Evolutionary conservation across 805 yeast genomes (phyloP), one percentile per base, ranked within the genome.

Genomic region (Candida ascalaphidarum): DNA sequence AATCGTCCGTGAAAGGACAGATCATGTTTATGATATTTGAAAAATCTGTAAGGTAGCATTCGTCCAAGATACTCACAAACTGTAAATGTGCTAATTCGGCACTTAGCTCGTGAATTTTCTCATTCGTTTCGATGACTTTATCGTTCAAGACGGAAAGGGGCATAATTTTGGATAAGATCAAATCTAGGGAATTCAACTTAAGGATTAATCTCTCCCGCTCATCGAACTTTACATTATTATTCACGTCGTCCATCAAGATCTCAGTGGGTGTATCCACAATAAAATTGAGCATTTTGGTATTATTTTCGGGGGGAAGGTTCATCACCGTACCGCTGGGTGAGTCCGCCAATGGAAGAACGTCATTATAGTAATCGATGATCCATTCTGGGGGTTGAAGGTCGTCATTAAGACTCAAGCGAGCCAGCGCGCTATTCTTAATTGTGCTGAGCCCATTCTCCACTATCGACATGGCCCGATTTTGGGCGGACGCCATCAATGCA

Each of bases 311-410:
- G 4, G 57, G 39, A 20, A 74, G 45, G 15, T 59, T 59, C 37
- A 79, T 44, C 7, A 76, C 46, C 3, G 67, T 56, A 5, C 48
- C 48, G 7, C 59, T 41, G 17, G 43, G 40, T 32, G 48, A 58
- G 35, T 73, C 75, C 35, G 81, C 65, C 2, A 83, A 51, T 1
- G 74, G 73, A 32, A 78, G 60, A 17, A 81, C 58, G 11, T 74
- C 79, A 0, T 72, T 58, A 26, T 80, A 65, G 39, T 78, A 75
- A n/a, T 73, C 78, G 27, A 70, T 59, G 14, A 82, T 55, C 86
- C 94, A 88, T 34, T 82, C 94, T 0, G 96, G 95, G 4, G 94
- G 77, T 35, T 78, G 71, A 14, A 82, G 57, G 35, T 83, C 83
- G 17, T 66, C 67, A 28, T 59, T 60, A 44, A 43, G 54, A 22